These are phyloP conservation scores for Candida sp. DNA, from an alignment of 1,139 yeast species.

Conservation along the genomic window DNA sequence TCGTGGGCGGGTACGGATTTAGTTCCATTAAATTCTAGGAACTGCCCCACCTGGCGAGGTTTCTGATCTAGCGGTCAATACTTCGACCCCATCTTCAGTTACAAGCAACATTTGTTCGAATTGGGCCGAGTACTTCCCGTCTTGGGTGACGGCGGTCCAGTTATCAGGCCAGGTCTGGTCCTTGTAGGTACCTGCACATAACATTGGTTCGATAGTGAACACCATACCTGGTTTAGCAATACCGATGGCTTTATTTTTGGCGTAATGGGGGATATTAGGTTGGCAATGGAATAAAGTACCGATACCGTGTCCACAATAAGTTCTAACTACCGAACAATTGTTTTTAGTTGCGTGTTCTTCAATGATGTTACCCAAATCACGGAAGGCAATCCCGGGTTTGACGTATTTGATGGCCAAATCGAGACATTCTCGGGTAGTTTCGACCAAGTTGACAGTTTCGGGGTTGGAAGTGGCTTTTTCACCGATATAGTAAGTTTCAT, in stretches of 20 bases:
- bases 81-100: slow-evolving; percentile 95
- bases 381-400: slow-evolving; percentile 90
- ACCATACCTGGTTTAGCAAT: slow-evolving; percentile 95
- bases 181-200: slow-evolving; percentile 79
- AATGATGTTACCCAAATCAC: slow-evolving; percentile 84
- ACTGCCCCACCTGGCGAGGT: slow-evolving; percentile 88
- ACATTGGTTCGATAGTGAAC: slow-evolving; percentile 98
- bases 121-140: slow-evolving; percentile 89
- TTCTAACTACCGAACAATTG: slow-evolving; percentile 81
- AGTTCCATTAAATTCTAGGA: slow-evolving; percentile 36
- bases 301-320: slow-evolving; percentile 95
- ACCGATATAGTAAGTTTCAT: slow-evolving; percentile 97
- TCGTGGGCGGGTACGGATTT: too few relatives aligned
- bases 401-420: slow-evolving; percentile 79
- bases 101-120: slow-evolving; percentile 92
- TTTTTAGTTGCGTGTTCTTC: slow-evolving; percentile 83
- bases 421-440: slow-evolving; percentile 88
- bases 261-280: slow-evolving; percentile 94
- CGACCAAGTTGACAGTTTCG: slow-evolving; percentile 86
- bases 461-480: slow-evolving; percentile 75
- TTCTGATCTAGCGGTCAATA: slow-evolving; percentile 77
- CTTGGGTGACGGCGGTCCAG: slow-evolving; percentile 93
- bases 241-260: slow-evolving; percentile 90
- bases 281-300: slow-evolving; percentile 86
- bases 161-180: slow-evolving; percentile 96